These are phyloP conservation scores for Candida xiaguanensis DNA, from an alignment of 805 yeast genomes.

Conservation along the genomic window DNA sequence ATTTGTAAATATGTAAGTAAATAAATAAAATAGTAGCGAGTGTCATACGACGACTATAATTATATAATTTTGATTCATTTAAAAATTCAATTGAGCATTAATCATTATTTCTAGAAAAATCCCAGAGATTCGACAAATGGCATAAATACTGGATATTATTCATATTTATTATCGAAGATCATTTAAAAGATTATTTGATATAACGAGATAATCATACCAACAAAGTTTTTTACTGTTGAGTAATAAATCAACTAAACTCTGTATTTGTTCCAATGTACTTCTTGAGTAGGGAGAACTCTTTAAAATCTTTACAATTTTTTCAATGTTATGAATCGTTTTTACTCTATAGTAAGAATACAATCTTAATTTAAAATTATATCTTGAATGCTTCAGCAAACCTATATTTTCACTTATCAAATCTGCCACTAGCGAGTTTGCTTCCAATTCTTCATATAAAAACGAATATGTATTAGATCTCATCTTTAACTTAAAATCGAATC, in stretches of 20 bases:
- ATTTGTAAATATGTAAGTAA: too few species aligned
- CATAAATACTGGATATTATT: too few species aligned
- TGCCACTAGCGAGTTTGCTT: background rate
- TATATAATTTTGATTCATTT: too few species aligned
- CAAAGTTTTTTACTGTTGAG: background rate
- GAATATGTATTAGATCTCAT: background rate
- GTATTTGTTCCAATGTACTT: background rate
- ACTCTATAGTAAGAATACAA: conserved; percentile 2
- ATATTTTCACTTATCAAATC: conserved; percentile 1
- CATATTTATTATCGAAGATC: too few species aligned
- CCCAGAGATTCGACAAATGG: too few species aligned
- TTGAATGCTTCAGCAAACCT: conserved; percentile 3
- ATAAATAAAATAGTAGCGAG: too few species aligned
- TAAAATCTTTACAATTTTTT: background rate
- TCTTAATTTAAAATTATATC: conserved; percentile 6
- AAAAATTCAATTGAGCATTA: too few species aligned
- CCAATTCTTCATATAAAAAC: background rate
- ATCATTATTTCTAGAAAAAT: too few species aligned
- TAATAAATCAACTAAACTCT: background rate
- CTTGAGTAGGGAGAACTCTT: background rate
- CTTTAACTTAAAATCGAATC: background rate
- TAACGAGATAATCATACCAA: background rate
- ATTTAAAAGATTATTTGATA: background rate
- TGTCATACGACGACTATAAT: too few species aligned
- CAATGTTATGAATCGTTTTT: conserved; percentile 6